Conservation (phyloP, 2,329 filamentous ascomycete genomes). For the Xylariomycetidae sp. region DNA sequence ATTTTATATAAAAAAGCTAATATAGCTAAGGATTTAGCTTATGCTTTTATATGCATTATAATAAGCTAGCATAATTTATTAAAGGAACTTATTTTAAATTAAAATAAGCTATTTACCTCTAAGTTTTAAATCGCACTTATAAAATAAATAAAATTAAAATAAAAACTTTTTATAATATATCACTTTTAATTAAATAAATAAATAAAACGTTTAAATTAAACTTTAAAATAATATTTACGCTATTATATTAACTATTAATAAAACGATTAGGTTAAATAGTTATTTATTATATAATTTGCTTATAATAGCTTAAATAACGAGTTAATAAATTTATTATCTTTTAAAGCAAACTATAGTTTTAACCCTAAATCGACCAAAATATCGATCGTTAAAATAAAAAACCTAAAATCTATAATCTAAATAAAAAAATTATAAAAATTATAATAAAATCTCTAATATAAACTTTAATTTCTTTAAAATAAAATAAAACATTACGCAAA, state of each 20-base stretch:
- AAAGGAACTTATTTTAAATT: slow-evolving; percentile 4
- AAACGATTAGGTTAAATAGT: slow-evolving; percentile 6
- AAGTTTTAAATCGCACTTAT: slow-evolving; percentile 5
- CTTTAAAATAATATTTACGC: slow-evolving; percentile 7
- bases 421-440: slow-evolving; percentile 3
- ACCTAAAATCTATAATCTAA: no score
- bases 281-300: slow-evolving; percentile 6
- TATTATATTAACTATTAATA: slow-evolving; percentile 7
- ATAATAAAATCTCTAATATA: slow-evolving; percentile 1
- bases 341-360: slow-evolving; percentile 8
- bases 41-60: not conserved
- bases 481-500: slow-evolving; percentile 4
- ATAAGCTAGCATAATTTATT: slow-evolving; percentile 6
- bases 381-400: no score
- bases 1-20: not conserved
- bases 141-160: not conserved
- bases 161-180: slow-evolving; percentile 7
- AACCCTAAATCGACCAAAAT: slow-evolving; percentile 3
- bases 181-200: slow-evolving; percentile 8
- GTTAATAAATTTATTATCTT: slow-evolving; percentile 4
- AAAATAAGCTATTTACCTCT: not conserved
- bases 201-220: slow-evolving; percentile 8
- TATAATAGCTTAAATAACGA: slow-evolving; percentile 9
- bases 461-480: slow-evolving; percentile 6
- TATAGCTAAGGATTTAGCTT: slow-evolving; percentile 7